A percentile compares a stretch with the other conserved stretches of the same genome.
Evolutionary conservation across 768 basidiomycete genomes (phyloP).

Genomic region (Suillus occidentalis): DNA sequence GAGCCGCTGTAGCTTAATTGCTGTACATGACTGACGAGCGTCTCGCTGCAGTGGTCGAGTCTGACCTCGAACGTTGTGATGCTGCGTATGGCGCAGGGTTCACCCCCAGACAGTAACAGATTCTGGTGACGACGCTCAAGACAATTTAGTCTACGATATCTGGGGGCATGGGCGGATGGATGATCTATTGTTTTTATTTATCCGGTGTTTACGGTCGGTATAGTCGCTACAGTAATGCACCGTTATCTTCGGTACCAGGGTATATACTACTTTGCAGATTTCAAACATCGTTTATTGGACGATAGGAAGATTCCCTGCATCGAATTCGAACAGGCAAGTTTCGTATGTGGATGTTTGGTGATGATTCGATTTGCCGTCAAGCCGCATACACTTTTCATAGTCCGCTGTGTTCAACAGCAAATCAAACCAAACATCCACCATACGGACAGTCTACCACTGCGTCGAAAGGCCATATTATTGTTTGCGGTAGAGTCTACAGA

Average conservation of each 20-base stretch:
- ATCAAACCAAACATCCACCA: no score
- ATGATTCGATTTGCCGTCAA: no score
- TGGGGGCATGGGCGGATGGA: background rate
- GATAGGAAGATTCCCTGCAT: background rate
- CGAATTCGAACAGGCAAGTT: background rate
- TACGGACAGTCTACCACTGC: no score
- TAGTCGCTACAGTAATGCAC: background rate
- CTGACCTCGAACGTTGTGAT: slow-evolving; percentile 40
- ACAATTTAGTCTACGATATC: background rate
- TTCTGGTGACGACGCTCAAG: slow-evolving; percentile 32
- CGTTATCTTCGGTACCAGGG: background rate
- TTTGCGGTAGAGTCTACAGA: background rate
- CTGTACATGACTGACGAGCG: slow-evolving; percentile 3
- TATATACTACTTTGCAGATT: background rate
- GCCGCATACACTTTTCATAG: no score
- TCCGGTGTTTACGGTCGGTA: background rate
- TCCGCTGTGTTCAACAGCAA: no score
- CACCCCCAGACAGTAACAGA: slow-evolving; percentile 28
- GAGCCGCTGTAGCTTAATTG: slow-evolving; percentile 13
- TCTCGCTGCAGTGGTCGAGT: slow-evolving; percentile 36
- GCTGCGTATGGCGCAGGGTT: slow-evolving; percentile 33
- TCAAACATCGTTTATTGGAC: background rate
- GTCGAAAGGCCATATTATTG: no score
- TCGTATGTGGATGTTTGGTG: no score
- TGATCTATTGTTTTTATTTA: background rate